phyloP scores from a whole-genome alignment of 768 basidiomycete species.

The Mycena chlorophos region DNA sequence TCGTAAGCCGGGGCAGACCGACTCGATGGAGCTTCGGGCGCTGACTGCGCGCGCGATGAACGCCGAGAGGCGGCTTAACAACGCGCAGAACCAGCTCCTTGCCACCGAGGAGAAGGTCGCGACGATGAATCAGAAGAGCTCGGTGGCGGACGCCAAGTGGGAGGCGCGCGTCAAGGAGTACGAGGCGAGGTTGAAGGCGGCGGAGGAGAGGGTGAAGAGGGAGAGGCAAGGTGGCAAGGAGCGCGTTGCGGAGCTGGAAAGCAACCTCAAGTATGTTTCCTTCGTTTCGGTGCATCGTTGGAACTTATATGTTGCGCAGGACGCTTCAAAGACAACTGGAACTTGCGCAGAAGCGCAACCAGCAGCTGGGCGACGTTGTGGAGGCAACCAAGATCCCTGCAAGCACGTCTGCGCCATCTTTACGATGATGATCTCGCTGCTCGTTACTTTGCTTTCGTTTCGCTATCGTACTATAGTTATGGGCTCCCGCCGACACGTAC shows the following conservation, averaged over 20 bases:
- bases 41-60: slow-evolving; percentile 74
- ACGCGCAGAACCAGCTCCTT: slow-evolving; percentile 80
- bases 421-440: neutral
- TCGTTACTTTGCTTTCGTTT: neutral
- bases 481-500: too few relatives aligned
- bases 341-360: slow-evolving; percentile 71
- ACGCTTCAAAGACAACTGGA: slow-evolving; percentile 77
- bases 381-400: slow-evolving; percentile 37
- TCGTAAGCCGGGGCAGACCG: slow-evolving; percentile 58
- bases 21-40: slow-evolving; percentile 69
- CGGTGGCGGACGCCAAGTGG: slow-evolving; percentile 83
- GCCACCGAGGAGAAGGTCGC: slow-evolving; percentile 85
- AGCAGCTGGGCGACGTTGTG: slow-evolving; percentile 56
- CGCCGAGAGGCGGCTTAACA: slow-evolving; percentile 85
- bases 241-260: slow-evolving; percentile 69
- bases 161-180: slow-evolving; percentile 94
- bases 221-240: slow-evolving; percentile 95
- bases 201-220: slow-evolving; percentile 90
- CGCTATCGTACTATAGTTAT: too few relatives aligned
- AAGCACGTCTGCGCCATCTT: neutral
- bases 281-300: slow-evolving; percentile 8
- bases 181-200: slow-evolving; percentile 73
- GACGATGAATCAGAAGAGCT: slow-evolving; percentile 68
- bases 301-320: slow-evolving; percentile 38
- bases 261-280: slow-evolving; percentile 58